These are phyloP conservation scores for Colletotrichum sidae DNA, from an alignment of 2,329 filamentous ascomycete genomes.

Conservation along the genomic window DNA sequence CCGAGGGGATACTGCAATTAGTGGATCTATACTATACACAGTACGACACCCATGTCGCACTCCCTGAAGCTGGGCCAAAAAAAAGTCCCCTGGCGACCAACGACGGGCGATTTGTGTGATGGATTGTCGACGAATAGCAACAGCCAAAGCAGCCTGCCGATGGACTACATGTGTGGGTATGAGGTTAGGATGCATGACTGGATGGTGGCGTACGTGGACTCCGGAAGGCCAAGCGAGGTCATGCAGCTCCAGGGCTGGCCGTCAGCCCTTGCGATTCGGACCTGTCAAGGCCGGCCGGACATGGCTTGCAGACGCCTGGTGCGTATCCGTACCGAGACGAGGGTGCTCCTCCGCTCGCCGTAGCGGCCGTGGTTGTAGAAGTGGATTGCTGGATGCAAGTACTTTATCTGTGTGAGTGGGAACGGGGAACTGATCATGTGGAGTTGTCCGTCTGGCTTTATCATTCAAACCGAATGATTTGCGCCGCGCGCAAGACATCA, in stretches of 20 bases:
- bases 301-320: conserved; percentile 28
- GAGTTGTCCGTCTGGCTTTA: conserved; percentile 24
- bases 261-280: conserved; percentile 21
- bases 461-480: conserved; percentile 21
- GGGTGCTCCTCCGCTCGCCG: not conserved
- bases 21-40: not conserved
- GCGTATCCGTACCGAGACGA: conserved; percentile 6
- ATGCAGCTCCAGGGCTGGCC: conserved; percentile 24
- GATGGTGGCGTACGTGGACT: conserved; percentile 31
- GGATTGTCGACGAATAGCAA: conserved; percentile 1
- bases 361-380: conserved; percentile 24
- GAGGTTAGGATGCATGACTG: conserved; percentile 8
- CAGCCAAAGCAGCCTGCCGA: conserved; percentile 1
- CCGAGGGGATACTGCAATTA: not conserved
- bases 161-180: not conserved
- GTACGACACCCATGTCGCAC: conserved; percentile 31
- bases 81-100: conserved; percentile 15
- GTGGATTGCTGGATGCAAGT: conserved; percentile 28
- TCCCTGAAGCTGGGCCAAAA: conserved; percentile 11
- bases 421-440: conserved; percentile 27
- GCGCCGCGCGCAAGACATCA: conserved; percentile 17
- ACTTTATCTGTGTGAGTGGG: conserved; percentile 29
- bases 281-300: conserved; percentile 18
- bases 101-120: conserved; percentile 4
- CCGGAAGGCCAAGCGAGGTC: conserved; percentile 15